Conservation (phyloP, 352 stramenopile genomes). For the Phytophthora ohioensis region DNA sequence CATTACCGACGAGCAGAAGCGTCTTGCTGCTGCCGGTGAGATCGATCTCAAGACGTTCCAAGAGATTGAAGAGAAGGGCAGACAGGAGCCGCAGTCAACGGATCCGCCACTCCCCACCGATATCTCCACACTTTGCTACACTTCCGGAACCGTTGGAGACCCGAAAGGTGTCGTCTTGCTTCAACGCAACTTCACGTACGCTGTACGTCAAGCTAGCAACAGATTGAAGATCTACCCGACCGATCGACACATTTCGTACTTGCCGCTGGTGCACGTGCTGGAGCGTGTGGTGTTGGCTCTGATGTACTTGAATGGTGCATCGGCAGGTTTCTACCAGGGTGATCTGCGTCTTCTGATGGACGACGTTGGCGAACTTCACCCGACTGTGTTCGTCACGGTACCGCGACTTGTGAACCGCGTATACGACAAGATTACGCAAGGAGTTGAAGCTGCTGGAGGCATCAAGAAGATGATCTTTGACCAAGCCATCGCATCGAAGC, state of each 20-base stretch:
- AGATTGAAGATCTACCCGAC: constrained; percentile 40
- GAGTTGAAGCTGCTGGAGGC: constrained; percentile 46
- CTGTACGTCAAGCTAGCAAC: constrained; percentile 22
- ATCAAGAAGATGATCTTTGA: constrained; percentile 61
- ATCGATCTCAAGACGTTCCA: constrained; percentile 47
- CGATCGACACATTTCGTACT: constrained; percentile 94
- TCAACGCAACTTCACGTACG: constrained; percentile 68
- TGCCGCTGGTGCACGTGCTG: constrained; percentile 96
- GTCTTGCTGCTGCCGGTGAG: constrained; percentile 24
- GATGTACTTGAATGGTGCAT: constrained; percentile 82
- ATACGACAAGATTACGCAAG: constrained; percentile 92
- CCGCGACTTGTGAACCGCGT: constrained; percentile 96
- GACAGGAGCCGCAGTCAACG: constrained; percentile 29
- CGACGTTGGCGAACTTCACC: constrained; percentile 89
- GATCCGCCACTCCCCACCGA: constrained; percentile 62
- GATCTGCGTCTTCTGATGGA: constrained; percentile 92
- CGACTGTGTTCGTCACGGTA: constrained; percentile 93
- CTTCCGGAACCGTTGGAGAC: constrained; percentile 94
- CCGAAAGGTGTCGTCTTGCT: constrained; percentile 95
- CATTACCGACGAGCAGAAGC: constrained; percentile 38
- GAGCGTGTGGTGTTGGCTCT: constrained; percentile 90
- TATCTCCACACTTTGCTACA: constrained; percentile 94
- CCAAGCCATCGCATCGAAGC: constrained; percentile 50
- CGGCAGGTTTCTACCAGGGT: constrained; percentile 78
- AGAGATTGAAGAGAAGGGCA: constrained; percentile 39